phyloP scores from a whole-genome alignment of 768 basidiomycete species.

The Candolleomyces efflorescens region DNA sequence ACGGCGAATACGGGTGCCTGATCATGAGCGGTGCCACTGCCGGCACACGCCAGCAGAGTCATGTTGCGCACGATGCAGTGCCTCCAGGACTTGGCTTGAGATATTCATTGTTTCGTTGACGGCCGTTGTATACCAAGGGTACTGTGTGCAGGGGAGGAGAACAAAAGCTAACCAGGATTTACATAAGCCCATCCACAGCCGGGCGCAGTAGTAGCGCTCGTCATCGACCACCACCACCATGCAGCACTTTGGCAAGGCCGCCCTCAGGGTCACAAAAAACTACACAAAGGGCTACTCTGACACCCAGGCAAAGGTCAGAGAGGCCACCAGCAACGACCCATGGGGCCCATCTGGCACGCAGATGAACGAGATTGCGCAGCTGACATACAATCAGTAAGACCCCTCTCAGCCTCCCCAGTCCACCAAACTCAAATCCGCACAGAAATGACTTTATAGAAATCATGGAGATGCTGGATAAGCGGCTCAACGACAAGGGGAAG shows the following conservation, averaged over 20 bases:
- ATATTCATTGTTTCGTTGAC: too few species aligned
- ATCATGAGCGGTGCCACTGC: too few species aligned
- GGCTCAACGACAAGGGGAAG: slow-evolving; percentile 98
- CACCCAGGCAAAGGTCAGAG: slow-evolving; percentile 90
- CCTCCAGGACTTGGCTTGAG: too few species aligned
- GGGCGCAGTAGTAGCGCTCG: too few species aligned
- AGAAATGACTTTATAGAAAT: slow-evolving; percentile 97
- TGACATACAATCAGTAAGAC: slow-evolving; percentile 94
- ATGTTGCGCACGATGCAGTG: too few species aligned
- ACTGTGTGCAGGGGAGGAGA: too few species aligned
- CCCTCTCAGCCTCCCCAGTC: background rate
- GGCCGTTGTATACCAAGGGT: too few species aligned
- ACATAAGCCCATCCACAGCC: too few species aligned
- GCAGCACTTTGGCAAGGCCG: slow-evolving; percentile 81
- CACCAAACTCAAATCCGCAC: background rate
- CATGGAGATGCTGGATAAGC: slow-evolving; percentile 99
- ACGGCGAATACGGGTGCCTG: too few species aligned
- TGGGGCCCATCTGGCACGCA: slow-evolving; percentile 97
- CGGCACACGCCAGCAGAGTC: too few species aligned
- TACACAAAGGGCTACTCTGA: slow-evolving; percentile 97
- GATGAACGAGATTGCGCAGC: slow-evolving; percentile 98
- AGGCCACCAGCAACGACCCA: slow-evolving; percentile 96
- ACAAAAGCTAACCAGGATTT: too few species aligned
- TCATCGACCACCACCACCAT: slow-evolving; percentile 25
- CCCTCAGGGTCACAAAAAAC: slow-evolving; percentile 88